Evolutionary conservation across 805 yeast species (phyloP).

Genomic region (Metschnikowia cerradonensis): DNA sequence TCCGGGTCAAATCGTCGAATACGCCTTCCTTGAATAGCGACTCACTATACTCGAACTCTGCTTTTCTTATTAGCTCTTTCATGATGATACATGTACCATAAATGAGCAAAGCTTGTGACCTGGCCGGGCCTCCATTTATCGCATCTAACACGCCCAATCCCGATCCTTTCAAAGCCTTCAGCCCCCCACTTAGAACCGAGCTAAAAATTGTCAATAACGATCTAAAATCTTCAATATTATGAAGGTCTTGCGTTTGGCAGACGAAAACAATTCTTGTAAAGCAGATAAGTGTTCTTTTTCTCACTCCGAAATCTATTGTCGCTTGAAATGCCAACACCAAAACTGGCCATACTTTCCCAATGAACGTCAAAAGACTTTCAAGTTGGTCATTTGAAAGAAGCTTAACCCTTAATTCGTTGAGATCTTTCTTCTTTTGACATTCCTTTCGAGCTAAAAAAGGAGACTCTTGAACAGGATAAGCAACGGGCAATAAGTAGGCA

Average conservation of each 20-base stretch:
- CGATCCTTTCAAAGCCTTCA: slow-evolving; percentile 12
- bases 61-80: slow-evolving; percentile 38
- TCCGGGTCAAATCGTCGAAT: slow-evolving; percentile 42
- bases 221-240: slow-evolving; percentile 29
- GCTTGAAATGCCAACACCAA: slow-evolving; percentile 66
- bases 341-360: slow-evolving; percentile 46
- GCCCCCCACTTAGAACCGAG: slow-evolving; percentile 57
- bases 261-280: slow-evolving; percentile 50
- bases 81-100: slow-evolving; percentile 49
- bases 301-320: slow-evolving; percentile 61
- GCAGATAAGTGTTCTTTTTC: slow-evolving; percentile 53
- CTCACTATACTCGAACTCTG: slow-evolving; percentile 41
- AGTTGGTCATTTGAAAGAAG: slow-evolving; percentile 23
- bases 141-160: not conserved
- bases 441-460: slow-evolving; percentile 26
- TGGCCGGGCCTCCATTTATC: not conserved
- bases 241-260: slow-evolving; percentile 27
- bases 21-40: slow-evolving; percentile 71
- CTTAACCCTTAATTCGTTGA: slow-evolving; percentile 31
- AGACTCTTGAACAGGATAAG: slow-evolving; percentile 25
- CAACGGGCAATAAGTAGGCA: slow-evolving; percentile 53
- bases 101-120: slow-evolving; percentile 32
- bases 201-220: slow-evolving; percentile 49
- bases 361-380: slow-evolving; percentile 30
- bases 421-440: slow-evolving; percentile 19